Evolutionary conservation across 1,284 basidiomycete species (phyloP).

Genomic region (Xerocomus tenax): DNA sequence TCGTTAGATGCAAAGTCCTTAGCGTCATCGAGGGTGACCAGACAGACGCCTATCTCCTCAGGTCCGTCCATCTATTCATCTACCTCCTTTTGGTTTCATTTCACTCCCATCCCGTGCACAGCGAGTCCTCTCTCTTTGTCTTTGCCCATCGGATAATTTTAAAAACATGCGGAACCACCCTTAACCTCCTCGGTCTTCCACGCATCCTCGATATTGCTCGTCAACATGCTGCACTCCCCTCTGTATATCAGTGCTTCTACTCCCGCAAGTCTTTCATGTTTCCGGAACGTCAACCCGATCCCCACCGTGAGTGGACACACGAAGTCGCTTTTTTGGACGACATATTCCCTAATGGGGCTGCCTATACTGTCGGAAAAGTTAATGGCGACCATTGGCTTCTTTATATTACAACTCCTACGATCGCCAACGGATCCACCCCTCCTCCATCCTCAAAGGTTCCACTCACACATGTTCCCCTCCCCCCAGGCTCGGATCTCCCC

Average conservation of each 20-base stretch:
- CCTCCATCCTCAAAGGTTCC: constrained; percentile 14
- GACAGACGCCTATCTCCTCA: constrained; percentile 92
- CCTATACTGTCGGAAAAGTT: constrained; percentile 95
- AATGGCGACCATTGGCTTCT: constrained; percentile 99
- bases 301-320: constrained; percentile 90
- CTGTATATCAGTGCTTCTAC: constrained; percentile 89
- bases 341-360: constrained; percentile 81
- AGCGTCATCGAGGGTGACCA: constrained; percentile 81
- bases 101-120: constrained; percentile 27
- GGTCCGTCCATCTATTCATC: constrained; percentile 44
- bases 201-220: constrained; percentile 87
- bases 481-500: constrained; percentile 16
- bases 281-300: constrained; percentile 89
- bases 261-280: constrained; percentile 99
- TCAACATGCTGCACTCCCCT: constrained; percentile 64
- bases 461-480: constrained; percentile 7
- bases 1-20: constrained; percentile 95
- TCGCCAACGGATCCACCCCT: constrained; percentile 26
- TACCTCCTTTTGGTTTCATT: constrained; percentile 3
- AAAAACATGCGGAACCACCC: constrained; percentile 98
- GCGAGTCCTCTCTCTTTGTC: constrained; percentile 96
- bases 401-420: constrained; percentile 71
- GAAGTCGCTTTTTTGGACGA: constrained; percentile 89
- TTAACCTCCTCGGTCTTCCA: constrained; percentile 90
- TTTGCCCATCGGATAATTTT: constrained; percentile 94